Conservation (phyloP, 768 basidiomycete species). For the Tricholoma bakamatsutake region DNA sequence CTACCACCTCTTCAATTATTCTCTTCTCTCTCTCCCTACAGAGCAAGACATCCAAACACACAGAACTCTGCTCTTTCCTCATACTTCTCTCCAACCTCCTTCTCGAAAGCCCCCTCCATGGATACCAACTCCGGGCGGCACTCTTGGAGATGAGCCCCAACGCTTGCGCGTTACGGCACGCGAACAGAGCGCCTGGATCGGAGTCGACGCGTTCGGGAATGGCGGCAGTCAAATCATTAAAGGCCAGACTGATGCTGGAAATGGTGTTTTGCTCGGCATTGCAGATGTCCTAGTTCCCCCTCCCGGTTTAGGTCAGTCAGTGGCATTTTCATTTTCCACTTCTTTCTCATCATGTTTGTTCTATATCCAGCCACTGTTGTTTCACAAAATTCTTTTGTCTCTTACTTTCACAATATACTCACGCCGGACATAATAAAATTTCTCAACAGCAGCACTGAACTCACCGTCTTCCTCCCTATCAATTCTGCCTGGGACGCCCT, state of each 20-base stretch:
- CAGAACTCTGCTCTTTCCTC: slow-evolving; percentile 71
- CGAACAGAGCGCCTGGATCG: slow-evolving; percentile 49
- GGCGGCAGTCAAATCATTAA: slow-evolving; percentile 67
- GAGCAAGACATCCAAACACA: slow-evolving; percentile 36
- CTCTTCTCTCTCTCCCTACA: slow-evolving; percentile 43
- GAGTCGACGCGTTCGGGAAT: slow-evolving; percentile 74
- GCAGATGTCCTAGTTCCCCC: slow-evolving; percentile 72
- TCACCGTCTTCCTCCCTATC: slow-evolving; percentile 88
- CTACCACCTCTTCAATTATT: slow-evolving; percentile 89
- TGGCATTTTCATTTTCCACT: background rate
- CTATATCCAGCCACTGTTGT: slow-evolving; percentile 50
- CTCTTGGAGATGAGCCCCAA: slow-evolving; percentile 79
- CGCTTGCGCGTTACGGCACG: slow-evolving; percentile 58
- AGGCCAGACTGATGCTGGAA: slow-evolving; percentile 49
- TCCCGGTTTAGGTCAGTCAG: slow-evolving; percentile 68
- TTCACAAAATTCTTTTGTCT: slow-evolving; percentile 50
- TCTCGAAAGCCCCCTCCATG: slow-evolving; percentile 73
- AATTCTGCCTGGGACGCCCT: slow-evolving; percentile 80
- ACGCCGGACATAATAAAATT: slow-evolving; percentile 49
- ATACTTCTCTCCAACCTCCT: slow-evolving; percentile 50
- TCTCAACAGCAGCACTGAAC: slow-evolving; percentile 60
- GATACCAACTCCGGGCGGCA: slow-evolving; percentile 79
- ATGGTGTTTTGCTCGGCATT: slow-evolving; percentile 77
- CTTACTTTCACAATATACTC: slow-evolving; percentile 72
- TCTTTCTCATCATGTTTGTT: slow-evolving; percentile 3